phyloP scores from a whole-genome alignment of 202 grass and related monocot species.

The Cymbopogon flexuosus region DNA sequence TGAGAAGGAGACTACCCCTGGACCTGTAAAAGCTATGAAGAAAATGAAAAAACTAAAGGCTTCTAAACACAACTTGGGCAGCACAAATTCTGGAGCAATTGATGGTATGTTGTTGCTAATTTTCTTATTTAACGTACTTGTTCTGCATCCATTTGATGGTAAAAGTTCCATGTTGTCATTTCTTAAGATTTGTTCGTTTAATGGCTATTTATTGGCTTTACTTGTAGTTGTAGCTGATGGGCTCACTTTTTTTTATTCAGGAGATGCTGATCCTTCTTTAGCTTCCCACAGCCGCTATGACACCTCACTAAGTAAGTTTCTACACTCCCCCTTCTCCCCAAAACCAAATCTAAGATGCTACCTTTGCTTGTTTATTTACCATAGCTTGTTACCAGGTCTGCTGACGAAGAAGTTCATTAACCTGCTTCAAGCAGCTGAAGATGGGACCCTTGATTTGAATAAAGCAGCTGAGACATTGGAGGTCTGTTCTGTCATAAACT shows the following conservation, averaged over 20 bases:
- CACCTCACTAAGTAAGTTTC: conserved; percentile 67
- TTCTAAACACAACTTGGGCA: conserved; percentile 33
- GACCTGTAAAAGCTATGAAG: conserved; percentile 42
- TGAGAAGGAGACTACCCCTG: conserved; percentile 42
- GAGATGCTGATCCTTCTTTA: conserved; percentile 37
- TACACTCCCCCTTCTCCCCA: neutral
- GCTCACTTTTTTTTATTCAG: conserved; percentile 47
- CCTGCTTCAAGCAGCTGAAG: conserved; percentile 69
- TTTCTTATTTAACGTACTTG: conserved; percentile 18
- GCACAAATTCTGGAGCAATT: conserved; percentile 29
- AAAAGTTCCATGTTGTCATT: neutral
- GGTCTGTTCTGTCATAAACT: conserved; percentile 32
- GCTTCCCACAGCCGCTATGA: conserved; percentile 65
- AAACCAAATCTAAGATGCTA: neutral
- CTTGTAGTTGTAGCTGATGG: neutral
- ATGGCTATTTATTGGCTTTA: conserved; percentile 19
- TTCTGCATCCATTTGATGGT: conserved; percentile 2
- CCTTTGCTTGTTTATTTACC: conserved; percentile 15
- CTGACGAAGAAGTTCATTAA: conserved; percentile 90
- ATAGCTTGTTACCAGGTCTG: conserved; percentile 50
- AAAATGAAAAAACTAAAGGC: conserved; percentile 48
- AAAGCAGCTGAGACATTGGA: conserved; percentile 78
- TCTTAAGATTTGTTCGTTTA: neutral
- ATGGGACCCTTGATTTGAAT: conserved; percentile 93
- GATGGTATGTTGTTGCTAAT: conserved; percentile 42